Conservation (phyloP, 140 eudicot species). For the Bidens hawaiensis region DNA sequence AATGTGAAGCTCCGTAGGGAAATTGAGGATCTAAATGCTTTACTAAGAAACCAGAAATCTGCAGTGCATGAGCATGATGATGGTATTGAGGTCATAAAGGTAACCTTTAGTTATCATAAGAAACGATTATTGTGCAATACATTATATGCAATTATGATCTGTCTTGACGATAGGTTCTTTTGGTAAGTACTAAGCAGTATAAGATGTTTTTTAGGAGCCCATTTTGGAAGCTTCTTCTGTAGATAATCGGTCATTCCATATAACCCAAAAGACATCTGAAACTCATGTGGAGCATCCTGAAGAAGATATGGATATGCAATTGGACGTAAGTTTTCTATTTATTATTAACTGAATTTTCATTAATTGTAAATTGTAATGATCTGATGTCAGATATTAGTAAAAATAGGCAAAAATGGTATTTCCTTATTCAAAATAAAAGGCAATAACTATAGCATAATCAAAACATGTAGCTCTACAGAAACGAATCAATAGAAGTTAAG, state of each 20-base stretch:
- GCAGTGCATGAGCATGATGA: conserved; percentile 26
- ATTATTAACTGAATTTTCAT: too few species aligned
- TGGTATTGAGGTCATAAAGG: conserved; percentile 57
- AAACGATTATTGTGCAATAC: neutral
- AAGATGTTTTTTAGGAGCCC: conserved; percentile 49
- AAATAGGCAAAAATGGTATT: neutral
- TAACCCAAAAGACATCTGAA: conserved; percentile 25
- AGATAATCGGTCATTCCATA: conserved; percentile 17
- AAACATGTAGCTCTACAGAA: too few species aligned
- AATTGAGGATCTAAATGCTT: conserved; percentile 50
- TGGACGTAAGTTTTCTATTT: conserved; percentile 54
- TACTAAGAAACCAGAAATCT: conserved; percentile 32
- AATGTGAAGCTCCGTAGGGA: conserved; percentile 72
- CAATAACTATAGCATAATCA: too few species aligned
- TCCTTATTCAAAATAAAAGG: too few species aligned
- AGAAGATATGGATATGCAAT: conserved; percentile 48
- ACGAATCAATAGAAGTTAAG: neutral
- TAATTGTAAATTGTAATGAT: conserved; percentile 1
- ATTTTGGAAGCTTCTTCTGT: conserved; percentile 42
- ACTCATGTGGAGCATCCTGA: conserved; percentile 36
- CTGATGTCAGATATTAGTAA: conserved; percentile 3
- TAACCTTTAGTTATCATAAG: conserved; percentile 20
- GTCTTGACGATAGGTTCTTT: neutral
- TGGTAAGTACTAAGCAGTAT: neutral
- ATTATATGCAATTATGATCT: conserved; percentile 4